Base-by-base conservation (phyloP, 164 flowering plant species). In the Vitis riparia region DNA sequence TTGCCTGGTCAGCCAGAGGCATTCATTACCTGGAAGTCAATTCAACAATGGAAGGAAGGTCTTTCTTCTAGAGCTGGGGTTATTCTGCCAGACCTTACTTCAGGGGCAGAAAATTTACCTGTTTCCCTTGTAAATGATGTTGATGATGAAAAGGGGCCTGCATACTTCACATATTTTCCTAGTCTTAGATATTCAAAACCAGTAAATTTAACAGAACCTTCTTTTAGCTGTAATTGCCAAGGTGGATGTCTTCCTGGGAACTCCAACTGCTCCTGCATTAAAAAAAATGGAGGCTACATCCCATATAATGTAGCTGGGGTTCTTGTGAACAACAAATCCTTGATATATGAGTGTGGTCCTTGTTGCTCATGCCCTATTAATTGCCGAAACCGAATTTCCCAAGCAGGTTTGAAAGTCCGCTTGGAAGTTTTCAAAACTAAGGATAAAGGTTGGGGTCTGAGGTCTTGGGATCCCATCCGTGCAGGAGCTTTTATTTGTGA, bases 121-220 rank as follows among this genome's bases (percentile, higher is more conserved):
- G 87, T 86, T 52, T 62, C 80, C 23, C 81, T 84, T 15, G 87
- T 86, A n/a, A 86, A 86, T 71, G 87, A 86, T 47, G 81, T 82
- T 51, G 86, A 86, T 70, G 73, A 72, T 50, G 87, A 82, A 73
- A 80, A 77, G 67, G 83, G 86, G 3, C 89, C 86, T 62, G 83
- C 81, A 23, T 78, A 77, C 68, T 86, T 86, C 71, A 80, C 77
- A 11, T 86, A 86, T 61, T 23, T 63, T n/a, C 47, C 79, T 6
- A 68, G 44, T 47, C 74, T 79, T 11, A 76, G 66, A 68, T 73
- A 79, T 57, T 23, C 68, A 5, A 67, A 73, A 16, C 73, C 79
- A 12, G 66, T 66, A 17, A 59, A 68, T 8, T 19, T 61, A 8
- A 44, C 70, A 2, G 70, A 71, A n/a, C 78, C 82, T 63, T 72